phyloP scores from a whole-genome alignment of 176 grass and related monocot genomes.

The Pharus latifolius region DNA sequence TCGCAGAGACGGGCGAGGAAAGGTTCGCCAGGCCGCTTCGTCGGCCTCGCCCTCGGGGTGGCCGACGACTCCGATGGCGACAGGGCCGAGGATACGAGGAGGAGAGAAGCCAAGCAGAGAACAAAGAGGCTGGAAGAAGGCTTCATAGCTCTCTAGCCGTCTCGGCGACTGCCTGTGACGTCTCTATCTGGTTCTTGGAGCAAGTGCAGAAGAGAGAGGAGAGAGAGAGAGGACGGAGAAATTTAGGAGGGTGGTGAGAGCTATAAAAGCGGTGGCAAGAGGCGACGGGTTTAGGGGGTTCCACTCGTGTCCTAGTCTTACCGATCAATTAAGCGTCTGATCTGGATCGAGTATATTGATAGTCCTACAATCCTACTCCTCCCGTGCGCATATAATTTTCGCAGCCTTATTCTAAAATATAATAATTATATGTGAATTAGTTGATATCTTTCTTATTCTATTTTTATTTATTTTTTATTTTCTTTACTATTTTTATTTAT shows the following conservation, averaged over 20 bases:
- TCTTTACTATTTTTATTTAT: no score
- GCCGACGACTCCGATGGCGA: neutral
- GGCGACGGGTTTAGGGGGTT: no score
- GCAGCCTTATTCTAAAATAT: no score
- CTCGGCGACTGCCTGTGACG: no score
- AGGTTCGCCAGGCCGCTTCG: neutral
- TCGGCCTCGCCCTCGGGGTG: neutral
- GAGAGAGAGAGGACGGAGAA: neutral
- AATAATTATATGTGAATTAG: no score
- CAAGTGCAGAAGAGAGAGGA: neutral
- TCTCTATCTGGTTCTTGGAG: neutral
- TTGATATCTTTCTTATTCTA: no score
- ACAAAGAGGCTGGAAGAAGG: neutral
- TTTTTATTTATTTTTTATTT: no score
- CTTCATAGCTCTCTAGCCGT: constrained; percentile 14
- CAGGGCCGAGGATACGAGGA: constrained; percentile 3
- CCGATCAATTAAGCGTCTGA: no score
- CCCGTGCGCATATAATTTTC: no score
- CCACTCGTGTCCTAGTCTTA: no score
- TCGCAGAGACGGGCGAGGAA: constrained; percentile 21
- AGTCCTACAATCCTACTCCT: no score
- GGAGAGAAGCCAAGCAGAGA: neutral
- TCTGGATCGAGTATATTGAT: no score
- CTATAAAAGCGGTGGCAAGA: constrained; percentile 24
- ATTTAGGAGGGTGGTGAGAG: neutral